Evolutionary conservation across 129 eudicot species (phyloP).

Genomic region (Heracleum sosnowskyi): DNA sequence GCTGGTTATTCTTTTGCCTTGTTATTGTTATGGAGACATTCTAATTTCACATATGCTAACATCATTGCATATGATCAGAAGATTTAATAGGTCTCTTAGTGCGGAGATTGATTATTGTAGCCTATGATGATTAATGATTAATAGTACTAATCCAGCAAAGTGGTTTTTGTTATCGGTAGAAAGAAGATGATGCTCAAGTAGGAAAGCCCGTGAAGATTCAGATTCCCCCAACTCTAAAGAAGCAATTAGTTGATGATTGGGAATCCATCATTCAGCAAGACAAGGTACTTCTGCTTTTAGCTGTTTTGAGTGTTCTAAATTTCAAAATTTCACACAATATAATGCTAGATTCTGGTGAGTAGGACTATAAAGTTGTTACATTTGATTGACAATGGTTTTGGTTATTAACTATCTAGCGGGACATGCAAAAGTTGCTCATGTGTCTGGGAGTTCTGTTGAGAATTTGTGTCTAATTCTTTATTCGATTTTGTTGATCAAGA

Average conservation of each 20-base stretch:
- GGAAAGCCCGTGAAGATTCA: constrained; percentile 84
- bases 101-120: background rate
- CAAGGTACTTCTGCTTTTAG: constrained; percentile 37
- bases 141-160: background rate
- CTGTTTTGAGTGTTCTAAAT: background rate
- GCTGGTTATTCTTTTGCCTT: background rate
- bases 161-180: constrained; percentile 28
- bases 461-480: background rate
- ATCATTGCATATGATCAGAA: background rate
- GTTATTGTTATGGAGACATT: background rate
- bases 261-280: constrained; percentile 70
- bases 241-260: constrained; percentile 93
- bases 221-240: constrained; percentile 70
- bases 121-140: background rate
- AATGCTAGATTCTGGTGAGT: background rate
- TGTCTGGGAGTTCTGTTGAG: background rate
- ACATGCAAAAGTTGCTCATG: background rate
- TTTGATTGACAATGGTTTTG: background rate
- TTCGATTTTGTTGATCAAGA: background rate
- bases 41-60: background rate
- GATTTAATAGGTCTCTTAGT: background rate
- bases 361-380: background rate
- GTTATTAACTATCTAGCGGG: background rate
- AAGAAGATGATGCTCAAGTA: constrained; percentile 40
- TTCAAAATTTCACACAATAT: background rate